Conservation (phyloP, 2,329 filamentous ascomycete genomes). For the Penicillium hordei region DNA sequence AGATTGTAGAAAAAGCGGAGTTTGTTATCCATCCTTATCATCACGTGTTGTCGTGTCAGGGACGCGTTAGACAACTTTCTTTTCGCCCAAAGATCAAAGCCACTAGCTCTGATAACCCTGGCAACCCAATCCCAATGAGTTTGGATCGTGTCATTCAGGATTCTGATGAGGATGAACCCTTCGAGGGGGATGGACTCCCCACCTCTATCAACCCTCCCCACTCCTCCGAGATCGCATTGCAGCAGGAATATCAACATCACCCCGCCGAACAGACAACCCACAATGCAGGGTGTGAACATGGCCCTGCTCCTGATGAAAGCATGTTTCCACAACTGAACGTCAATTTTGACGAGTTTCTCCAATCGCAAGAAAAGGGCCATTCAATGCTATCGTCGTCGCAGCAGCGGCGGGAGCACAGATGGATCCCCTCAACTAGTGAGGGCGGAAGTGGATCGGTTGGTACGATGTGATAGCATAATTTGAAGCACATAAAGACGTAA, state of each 20-base stretch:
- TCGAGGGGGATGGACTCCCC: constrained; percentile 29
- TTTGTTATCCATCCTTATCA: constrained; percentile 32
- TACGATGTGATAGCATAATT: constrained; percentile 17
- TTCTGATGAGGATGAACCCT: constrained; percentile 45
- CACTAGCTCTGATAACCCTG: background rate
- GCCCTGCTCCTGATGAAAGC: constrained; percentile 4
- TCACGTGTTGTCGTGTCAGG: constrained; percentile 33
- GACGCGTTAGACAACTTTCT: constrained; percentile 16
- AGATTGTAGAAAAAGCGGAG: too few species aligned
- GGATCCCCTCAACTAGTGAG: constrained; percentile 31
- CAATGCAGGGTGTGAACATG: constrained; percentile 6
- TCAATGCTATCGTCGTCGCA: constrained; percentile 31
- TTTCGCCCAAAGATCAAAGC: background rate
- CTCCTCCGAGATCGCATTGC: constrained; percentile 13
- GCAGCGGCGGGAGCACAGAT: constrained; percentile 36
- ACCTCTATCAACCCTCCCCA: constrained; percentile 23
- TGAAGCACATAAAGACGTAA: background rate
- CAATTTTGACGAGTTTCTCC: constrained; percentile 42
- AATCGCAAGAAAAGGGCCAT: constrained; percentile 29
- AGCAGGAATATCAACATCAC: constrained; percentile 14
- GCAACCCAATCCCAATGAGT: constrained; percentile 30
- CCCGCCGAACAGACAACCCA: constrained; percentile 12
- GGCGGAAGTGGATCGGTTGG: constrained; percentile 33
- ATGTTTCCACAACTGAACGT: constrained; percentile 28
- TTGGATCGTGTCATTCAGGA: constrained; percentile 44